These are phyloP conservation scores for Verticillium dahliae DNA, from an alignment of 2,329 filamentous ascomycete species.

Conservation along the genomic window DNA sequence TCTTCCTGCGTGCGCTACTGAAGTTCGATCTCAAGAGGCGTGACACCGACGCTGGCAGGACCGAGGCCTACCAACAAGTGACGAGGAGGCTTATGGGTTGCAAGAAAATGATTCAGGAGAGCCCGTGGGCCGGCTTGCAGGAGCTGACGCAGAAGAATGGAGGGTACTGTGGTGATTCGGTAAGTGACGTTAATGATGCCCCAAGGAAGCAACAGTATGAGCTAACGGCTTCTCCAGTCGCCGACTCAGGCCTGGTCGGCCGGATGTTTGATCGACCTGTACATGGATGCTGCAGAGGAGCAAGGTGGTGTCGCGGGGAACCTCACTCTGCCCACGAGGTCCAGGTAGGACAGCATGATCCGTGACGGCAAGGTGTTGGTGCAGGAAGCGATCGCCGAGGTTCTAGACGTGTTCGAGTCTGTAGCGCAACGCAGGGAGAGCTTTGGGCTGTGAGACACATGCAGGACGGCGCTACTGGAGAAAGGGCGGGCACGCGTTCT, in stretches of 20 bases:
- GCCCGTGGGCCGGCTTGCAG: conserved; percentile 81
- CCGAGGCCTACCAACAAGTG: conserved; percentile 91
- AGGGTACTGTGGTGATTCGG: conserved; percentile 78
- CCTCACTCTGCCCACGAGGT: conserved; percentile 17
- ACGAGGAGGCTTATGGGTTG: conserved; percentile 76
- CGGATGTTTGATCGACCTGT: conserved; percentile 88
- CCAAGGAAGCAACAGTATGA: no score
- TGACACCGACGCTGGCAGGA: conserved; percentile 54
- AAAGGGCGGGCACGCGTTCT: neutral
- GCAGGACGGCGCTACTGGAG: neutral
- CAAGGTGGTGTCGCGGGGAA: conserved; percentile 22
- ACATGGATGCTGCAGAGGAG: conserved; percentile 74
- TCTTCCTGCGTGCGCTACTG: conserved; percentile 85
- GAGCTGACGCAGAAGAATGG: conserved; percentile 92
- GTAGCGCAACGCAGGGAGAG: neutral
- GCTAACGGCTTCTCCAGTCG: conserved; percentile 44
- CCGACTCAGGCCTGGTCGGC: conserved; percentile 97
- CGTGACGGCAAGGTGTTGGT: neutral
- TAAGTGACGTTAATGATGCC: conserved; percentile 37
- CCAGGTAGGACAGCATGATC: conserved; percentile 3
- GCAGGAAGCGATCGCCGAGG: neutral
- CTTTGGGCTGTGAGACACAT: neutral
- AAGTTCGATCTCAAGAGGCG: conserved; percentile 80
- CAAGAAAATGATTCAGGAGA: conserved; percentile 75
- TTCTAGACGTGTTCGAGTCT: neutral